A percentile compares a stretch with the other conserved stretches of the same genome.
These are phyloP conservation scores for Leersia perrieri DNA, from an alignment of 176 grass and related monocot species.

Conservation along the genomic window DNA sequence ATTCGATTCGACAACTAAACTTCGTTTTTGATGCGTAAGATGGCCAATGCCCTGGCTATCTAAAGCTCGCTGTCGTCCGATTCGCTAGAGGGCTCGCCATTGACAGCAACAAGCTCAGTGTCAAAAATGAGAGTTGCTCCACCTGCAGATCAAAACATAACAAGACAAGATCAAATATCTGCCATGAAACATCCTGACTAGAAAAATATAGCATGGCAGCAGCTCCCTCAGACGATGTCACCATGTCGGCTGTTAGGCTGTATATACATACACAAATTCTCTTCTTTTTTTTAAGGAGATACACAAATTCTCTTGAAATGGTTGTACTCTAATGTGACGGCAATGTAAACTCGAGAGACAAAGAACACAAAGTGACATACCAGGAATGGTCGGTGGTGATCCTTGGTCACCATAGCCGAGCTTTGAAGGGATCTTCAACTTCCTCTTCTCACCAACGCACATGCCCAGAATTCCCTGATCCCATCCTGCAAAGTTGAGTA, in stretches of 20 bases:
- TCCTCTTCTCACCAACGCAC: conserved; percentile 94
- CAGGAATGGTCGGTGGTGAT: conserved; percentile 85
- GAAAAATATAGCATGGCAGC: not conserved
- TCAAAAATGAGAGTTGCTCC: conserved; percentile 98
- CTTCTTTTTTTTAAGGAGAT: too few species aligned
- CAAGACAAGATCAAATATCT: not conserved
- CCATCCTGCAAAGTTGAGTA: conserved; percentile 57
- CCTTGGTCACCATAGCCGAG: conserved; percentile 91
- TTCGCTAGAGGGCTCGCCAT: conserved; percentile 57
- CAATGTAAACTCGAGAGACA: not conserved
- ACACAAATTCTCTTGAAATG: not conserved
- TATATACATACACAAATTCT: not conserved
- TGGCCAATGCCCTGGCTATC: not conserved
- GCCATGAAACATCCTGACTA: not conserved
- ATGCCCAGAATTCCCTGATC: conserved; percentile 95
- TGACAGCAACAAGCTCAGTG: conserved; percentile 89
- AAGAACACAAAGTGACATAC: conserved; percentile 14
- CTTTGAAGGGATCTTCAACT: conserved; percentile 94
- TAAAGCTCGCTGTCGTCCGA: conserved; percentile 64
- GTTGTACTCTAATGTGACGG: not conserved
- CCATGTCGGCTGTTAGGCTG: too few species aligned
- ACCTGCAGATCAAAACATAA: conserved; percentile 35
- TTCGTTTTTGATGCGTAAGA: not conserved
- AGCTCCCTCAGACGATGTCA: not conserved
- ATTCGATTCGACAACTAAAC: not conserved